Conservation (phyloP, 2,329 filamentous ascomycete species). For the Hypoxylon sp. region DNA sequence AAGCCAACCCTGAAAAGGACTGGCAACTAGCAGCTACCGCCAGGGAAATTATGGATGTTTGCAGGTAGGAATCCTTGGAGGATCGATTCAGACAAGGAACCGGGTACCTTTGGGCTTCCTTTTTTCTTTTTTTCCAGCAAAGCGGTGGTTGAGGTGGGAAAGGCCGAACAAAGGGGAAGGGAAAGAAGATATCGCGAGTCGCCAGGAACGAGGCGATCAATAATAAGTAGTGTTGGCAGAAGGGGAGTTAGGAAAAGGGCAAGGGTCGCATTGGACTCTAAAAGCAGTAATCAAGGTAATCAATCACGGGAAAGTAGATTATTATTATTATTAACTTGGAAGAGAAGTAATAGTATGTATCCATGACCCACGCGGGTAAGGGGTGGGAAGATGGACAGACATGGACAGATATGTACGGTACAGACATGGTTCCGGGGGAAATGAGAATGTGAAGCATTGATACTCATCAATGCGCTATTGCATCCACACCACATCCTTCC, state of each 20-base stretch:
- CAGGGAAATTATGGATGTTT: slow-evolving; percentile 51
- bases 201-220: slow-evolving; percentile 44
- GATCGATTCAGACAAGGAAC: slow-evolving; percentile 49
- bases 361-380: slow-evolving; percentile 48
- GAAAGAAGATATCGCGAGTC: slow-evolving; percentile 45
- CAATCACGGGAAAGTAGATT: slow-evolving; percentile 53
- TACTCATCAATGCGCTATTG: slow-evolving; percentile 54
- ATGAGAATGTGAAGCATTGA: slow-evolving; percentile 53
- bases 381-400: slow-evolving; percentile 45
- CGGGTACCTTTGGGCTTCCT: slow-evolving; percentile 28
- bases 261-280: slow-evolving; percentile 44
- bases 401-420: slow-evolving; percentile 32
- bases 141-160: slow-evolving; percentile 42
- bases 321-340: slow-evolving; percentile 47
- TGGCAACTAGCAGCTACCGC: slow-evolving; percentile 44
- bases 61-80: slow-evolving; percentile 52
- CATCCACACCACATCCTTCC: slow-evolving; percentile 53
- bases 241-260: slow-evolving; percentile 38
- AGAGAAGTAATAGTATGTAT: slow-evolving; percentile 38
- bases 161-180: slow-evolving; percentile 51
- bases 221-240: slow-evolving; percentile 44
- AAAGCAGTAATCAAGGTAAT: slow-evolving; percentile 55
- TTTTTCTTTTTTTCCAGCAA: slow-evolving; percentile 36
- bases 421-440: slow-evolving; percentile 53
- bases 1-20: slow-evolving; percentile 49